Evolutionary conservation across 352 stramenopile species (phyloP).

Genomic region (Globisporangium polare): DNA sequence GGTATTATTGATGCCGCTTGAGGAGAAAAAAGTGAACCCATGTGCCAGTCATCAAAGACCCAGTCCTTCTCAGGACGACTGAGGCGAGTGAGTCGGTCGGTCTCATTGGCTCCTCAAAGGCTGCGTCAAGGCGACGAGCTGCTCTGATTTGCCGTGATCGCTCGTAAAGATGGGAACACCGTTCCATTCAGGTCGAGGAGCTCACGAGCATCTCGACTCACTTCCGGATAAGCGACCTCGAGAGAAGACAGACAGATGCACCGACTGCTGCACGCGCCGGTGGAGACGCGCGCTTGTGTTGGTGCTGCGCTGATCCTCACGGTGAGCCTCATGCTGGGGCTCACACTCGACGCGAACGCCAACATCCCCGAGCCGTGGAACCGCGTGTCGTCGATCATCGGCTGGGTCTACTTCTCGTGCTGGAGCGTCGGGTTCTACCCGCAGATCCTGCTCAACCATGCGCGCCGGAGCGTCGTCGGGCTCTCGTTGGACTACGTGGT

Average conservation of each 20-base stretch:
- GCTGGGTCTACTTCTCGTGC: slow-evolving; percentile 91
- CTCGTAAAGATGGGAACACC: background rate
- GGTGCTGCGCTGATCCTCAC: background rate
- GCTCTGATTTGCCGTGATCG: background rate
- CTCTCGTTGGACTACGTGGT: slow-evolving; percentile 92
- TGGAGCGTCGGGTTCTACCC: slow-evolving; percentile 91
- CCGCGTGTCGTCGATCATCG: slow-evolving; percentile 83
- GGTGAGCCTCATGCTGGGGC: background rate
- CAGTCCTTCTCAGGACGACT: too few species aligned
- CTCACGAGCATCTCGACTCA: background rate
- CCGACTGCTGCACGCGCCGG: background rate
- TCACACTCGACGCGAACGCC: slow-evolving; percentile 34
- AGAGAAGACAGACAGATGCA: background rate
- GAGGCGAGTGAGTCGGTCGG: too few species aligned
- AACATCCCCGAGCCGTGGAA: slow-evolving; percentile 85
- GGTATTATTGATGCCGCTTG: too few species aligned
- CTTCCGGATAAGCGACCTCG: background rate
- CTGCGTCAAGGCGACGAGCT: background rate
- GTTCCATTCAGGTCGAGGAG: background rate
- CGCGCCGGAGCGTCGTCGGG: slow-evolving; percentile 83
- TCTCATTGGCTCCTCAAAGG: background rate
- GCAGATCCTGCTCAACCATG: slow-evolving; percentile 93
- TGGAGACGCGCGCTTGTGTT: background rate
- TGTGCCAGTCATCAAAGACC: slow-evolving; percentile 10
- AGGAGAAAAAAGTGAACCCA: too few species aligned